Evolutionary conservation across 1,284 basidiomycete species (phyloP).

Genomic region (Pseudozyma sp.): DNA sequence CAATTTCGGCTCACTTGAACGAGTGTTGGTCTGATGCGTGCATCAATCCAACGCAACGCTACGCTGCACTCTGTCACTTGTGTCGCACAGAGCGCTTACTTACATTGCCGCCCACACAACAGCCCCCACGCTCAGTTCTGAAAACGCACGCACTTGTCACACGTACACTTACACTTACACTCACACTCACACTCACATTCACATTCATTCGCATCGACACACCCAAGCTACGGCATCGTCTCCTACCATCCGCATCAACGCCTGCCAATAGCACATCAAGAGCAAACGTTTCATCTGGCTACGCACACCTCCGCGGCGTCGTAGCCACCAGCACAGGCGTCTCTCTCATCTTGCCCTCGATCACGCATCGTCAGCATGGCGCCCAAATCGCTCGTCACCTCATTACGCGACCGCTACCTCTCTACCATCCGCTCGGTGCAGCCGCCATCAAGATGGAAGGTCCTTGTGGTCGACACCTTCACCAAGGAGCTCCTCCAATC

Average conservation of each 20-base stretch:
- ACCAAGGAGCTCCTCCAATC: constrained; percentile 85
- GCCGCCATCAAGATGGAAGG: constrained; percentile 80
- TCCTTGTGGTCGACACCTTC: constrained; percentile 93
- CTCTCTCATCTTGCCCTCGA: no score
- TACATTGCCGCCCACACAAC: neutral
- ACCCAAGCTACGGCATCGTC: neutral
- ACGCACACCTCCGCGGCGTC: no score
- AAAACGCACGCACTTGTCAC: neutral
- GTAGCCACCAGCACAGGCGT: no score
- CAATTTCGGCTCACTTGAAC: neutral
- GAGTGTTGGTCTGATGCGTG: neutral
- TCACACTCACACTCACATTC: constrained; percentile 4
- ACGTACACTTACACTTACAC: constrained; percentile 3
- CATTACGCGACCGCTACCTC: constrained; percentile 59
- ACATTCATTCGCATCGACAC: neutral
- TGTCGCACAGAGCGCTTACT: no score
- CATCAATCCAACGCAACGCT: constrained; percentile 6
- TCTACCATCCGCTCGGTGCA: constrained; percentile 65
- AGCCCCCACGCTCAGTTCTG: neutral
- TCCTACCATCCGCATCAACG: no score
- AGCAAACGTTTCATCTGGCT: no score
- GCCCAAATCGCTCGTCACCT: constrained; percentile 49
- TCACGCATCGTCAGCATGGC: constrained; percentile 27
- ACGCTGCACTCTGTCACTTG: constrained; percentile 2
- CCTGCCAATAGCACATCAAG: no score